Conservation (phyloP, 148 eudicot species). For the Agrostemma githago region DNA sequence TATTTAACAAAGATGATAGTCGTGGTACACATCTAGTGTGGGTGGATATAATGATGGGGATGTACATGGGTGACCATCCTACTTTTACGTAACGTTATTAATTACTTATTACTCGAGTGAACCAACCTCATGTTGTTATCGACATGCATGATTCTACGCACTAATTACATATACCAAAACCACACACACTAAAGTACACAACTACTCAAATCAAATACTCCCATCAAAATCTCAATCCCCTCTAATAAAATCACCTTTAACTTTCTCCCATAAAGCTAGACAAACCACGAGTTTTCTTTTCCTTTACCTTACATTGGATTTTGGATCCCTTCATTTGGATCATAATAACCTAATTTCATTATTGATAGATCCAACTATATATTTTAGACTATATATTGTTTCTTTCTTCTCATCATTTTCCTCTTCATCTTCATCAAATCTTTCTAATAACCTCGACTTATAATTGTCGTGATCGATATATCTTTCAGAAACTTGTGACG, state of each 20-base stretch:
- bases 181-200: background rate
- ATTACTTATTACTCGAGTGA: background rate
- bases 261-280: too few relatives aligned
- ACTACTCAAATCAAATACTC: background rate
- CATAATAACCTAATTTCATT: background rate
- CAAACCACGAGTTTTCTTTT: background rate
- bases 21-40: too few relatives aligned
- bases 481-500: too few relatives aligned
- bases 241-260: background rate
- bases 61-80: background rate
- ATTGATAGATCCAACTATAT: background rate
- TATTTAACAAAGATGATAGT: too few relatives aligned
- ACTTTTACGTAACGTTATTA: conserved; percentile 1
- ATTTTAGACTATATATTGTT: too few relatives aligned
- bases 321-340: conserved; percentile 9
- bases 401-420: too few relatives aligned
- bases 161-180: background rate
- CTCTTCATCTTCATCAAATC: too few relatives aligned
- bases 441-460: too few relatives aligned
- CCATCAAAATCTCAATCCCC: background rate
- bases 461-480: too few relatives aligned
- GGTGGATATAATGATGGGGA: too few relatives aligned
- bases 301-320: background rate
- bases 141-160: conserved; percentile 9
- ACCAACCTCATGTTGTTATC: background rate